These are phyloP conservation scores for Ilex aquifolium DNA, from an alignment of 257 asterid species.

Conservation along the genomic window DNA sequence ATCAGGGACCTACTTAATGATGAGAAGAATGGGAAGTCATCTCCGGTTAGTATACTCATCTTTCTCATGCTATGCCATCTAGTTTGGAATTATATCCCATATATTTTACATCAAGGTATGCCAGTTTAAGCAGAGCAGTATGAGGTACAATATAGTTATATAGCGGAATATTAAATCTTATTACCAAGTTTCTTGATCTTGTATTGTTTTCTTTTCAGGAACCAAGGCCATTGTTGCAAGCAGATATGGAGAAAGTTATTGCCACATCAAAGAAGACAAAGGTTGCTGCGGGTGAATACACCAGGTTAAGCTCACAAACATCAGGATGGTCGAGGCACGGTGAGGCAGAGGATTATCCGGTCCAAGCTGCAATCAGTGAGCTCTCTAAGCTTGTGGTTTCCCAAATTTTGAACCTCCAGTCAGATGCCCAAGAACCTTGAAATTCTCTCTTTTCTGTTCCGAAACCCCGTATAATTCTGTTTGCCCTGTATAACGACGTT, in stretches of 20 bases:
- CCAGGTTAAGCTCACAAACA: slow-evolving; percentile 35
- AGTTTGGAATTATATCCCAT: not conserved
- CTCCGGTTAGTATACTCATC: slow-evolving; percentile 38
- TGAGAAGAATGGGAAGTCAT: slow-evolving; percentile 54
- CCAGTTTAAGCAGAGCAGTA: too few relatives aligned
- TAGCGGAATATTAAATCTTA: too few relatives aligned
- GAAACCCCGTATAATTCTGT: too few relatives aligned
- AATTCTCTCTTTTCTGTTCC: slow-evolving; percentile 1
- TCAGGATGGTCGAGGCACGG: slow-evolving; percentile 29
- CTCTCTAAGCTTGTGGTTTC: slow-evolving; percentile 53
- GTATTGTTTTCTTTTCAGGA: slow-evolving; percentile 29
- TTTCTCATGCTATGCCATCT: too few relatives aligned
- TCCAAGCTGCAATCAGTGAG: slow-evolving; percentile 47
- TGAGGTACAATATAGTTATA: too few relatives aligned
- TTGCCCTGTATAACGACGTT: too few relatives aligned
- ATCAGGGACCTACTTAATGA: slow-evolving; percentile 66
- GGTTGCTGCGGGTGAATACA: slow-evolving; percentile 69
- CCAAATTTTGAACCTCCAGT: slow-evolving; percentile 42
- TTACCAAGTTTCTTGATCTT: too few relatives aligned
- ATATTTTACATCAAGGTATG: too few relatives aligned
- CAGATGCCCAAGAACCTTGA: slow-evolving; percentile 42
- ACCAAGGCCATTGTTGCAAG: slow-evolving; percentile 55
- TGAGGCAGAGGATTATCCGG: slow-evolving; percentile 55
- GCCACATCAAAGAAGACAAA: slow-evolving; percentile 53
- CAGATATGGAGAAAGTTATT: slow-evolving; percentile 60